Conservation (phyloP, 768 basidiomycete species). For the Boletus reticulatus region DNA sequence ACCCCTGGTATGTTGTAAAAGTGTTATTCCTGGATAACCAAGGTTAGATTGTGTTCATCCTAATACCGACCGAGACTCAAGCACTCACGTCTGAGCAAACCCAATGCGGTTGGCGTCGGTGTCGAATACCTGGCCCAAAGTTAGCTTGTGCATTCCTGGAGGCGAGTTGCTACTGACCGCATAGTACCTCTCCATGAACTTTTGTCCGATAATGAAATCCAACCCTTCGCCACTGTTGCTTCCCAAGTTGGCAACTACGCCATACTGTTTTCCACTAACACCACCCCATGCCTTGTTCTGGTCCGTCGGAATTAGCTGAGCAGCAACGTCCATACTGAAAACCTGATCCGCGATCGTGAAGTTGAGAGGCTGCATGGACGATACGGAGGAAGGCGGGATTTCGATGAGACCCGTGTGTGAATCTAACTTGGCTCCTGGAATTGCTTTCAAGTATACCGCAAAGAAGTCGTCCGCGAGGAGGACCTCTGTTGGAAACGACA, state of each 20-base stretch:
- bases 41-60: neutral
- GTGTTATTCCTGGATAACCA: constrained; percentile 19
- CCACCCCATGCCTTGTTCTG: constrained; percentile 18
- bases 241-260: constrained; percentile 2
- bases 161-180: neutral
- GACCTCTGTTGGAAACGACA: constrained; percentile 8
- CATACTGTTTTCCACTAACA: constrained; percentile 7
- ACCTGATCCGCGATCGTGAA: constrained; percentile 9
- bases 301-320: constrained; percentile 16
- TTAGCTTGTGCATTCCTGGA: neutral
- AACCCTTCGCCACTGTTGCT: neutral
- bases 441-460: constrained; percentile 10
- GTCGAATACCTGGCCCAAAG: constrained; percentile 19
- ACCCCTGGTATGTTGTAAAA: constrained; percentile 3
- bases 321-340: constrained; percentile 19
- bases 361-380: constrained; percentile 12
- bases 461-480: constrained; percentile 24
- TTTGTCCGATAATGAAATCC: neutral
- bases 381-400: constrained; percentile 15
- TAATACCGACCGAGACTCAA: constrained; percentile 9
- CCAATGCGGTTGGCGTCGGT: constrained; percentile 17
- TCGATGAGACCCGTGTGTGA: constrained; percentile 8
- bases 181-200: constrained; percentile 5
- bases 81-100: constrained; percentile 26
- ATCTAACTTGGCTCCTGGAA: constrained; percentile 13